A percentile compares a stretch with the other conserved stretches of the same genome.
Conservation (phyloP, 2,329 filamentous ascomycete species). For the Colletotrichum sp. region DNA sequence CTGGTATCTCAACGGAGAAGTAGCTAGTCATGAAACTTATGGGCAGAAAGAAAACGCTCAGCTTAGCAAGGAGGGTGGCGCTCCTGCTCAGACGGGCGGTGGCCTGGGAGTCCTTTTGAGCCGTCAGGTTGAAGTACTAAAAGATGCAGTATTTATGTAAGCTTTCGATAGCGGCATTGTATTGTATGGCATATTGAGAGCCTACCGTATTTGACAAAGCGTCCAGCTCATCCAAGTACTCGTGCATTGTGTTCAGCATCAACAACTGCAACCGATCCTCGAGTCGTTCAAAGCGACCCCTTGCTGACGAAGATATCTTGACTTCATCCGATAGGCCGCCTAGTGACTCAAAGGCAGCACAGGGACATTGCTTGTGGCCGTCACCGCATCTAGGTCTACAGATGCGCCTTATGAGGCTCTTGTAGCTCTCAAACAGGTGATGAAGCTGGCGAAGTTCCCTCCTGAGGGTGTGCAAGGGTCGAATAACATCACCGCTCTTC, state of each 20-base stretch:
- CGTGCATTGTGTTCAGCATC: slow-evolving; percentile 65
- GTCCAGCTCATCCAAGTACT: slow-evolving; percentile 72
- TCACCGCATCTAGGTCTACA: slow-evolving; percentile 45
- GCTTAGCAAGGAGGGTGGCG: slow-evolving; percentile 75
- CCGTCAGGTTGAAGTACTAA: slow-evolving; percentile 79
- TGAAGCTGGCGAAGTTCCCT: slow-evolving; percentile 65
- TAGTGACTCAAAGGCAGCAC: not conserved
- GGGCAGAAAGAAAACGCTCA: slow-evolving; percentile 77
- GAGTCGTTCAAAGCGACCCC: slow-evolving; percentile 63
- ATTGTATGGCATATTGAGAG: not conserved
- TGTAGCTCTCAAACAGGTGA: slow-evolving; percentile 65
- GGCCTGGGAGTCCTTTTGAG: slow-evolving; percentile 75
- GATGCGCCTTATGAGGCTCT: slow-evolving; percentile 63
- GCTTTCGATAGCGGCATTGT: not conserved
- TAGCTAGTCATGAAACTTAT: slow-evolving; percentile 78
- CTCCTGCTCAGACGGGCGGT: slow-evolving; percentile 75
- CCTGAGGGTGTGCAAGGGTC: slow-evolving; percentile 62
- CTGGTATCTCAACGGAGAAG: slow-evolving; percentile 70
- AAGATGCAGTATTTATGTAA: slow-evolving; percentile 10
- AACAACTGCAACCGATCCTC: slow-evolving; percentile 64
- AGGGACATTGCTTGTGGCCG: not conserved
- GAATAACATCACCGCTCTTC: slow-evolving; percentile 59
- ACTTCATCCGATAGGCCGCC: slow-evolving; percentile 23
- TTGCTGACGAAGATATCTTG: slow-evolving; percentile 47
- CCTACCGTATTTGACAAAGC: slow-evolving; percentile 70